Evolutionary conservation across 2,329 filamentous ascomycete species (phyloP).

Genomic region (Neonectria faginata): DNA sequence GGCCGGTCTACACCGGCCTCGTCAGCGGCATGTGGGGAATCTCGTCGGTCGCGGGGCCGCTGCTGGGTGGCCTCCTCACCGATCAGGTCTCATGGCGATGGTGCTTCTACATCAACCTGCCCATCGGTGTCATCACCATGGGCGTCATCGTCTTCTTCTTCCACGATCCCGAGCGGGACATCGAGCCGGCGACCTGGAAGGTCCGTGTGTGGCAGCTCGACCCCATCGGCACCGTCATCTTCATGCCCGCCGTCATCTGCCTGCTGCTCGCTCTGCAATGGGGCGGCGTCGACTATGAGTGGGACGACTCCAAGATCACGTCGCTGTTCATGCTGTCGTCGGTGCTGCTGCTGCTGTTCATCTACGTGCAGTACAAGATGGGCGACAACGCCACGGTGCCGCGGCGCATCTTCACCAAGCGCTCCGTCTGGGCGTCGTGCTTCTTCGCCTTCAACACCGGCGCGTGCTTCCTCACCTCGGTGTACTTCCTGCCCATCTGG

Average conservation of each 20-base stretch:
- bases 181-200: constrained; percentile 41
- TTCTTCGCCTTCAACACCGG: constrained; percentile 55
- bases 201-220: constrained; percentile 46
- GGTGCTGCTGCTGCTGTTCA: constrained; percentile 51
- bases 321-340: constrained; percentile 49
- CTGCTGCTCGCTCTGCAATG: constrained; percentile 64
- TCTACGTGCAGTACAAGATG: constrained; percentile 53
- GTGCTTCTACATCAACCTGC: constrained; percentile 57
- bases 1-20: constrained; percentile 54
- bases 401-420: constrained; percentile 54
- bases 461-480: constrained; percentile 46
- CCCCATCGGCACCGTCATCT: constrained; percentile 48
- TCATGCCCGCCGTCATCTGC: constrained; percentile 56
- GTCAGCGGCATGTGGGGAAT: constrained; percentile 59
- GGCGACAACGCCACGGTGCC: constrained; percentile 58
- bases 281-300: constrained; percentile 55
- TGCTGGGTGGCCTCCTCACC: constrained; percentile 52
- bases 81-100: constrained; percentile 54
- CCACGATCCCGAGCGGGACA: constrained; percentile 41
- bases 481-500: constrained; percentile 60
- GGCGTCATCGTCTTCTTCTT: constrained; percentile 48
- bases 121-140: constrained; percentile 51
- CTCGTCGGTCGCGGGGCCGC: constrained; percentile 52
- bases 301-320: constrained; percentile 41
- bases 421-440: constrained; percentile 53